phyloP scores from a whole-genome alignment of 768 basidiomycete genomes.

The Strobilomyces echinocephalus region DNA sequence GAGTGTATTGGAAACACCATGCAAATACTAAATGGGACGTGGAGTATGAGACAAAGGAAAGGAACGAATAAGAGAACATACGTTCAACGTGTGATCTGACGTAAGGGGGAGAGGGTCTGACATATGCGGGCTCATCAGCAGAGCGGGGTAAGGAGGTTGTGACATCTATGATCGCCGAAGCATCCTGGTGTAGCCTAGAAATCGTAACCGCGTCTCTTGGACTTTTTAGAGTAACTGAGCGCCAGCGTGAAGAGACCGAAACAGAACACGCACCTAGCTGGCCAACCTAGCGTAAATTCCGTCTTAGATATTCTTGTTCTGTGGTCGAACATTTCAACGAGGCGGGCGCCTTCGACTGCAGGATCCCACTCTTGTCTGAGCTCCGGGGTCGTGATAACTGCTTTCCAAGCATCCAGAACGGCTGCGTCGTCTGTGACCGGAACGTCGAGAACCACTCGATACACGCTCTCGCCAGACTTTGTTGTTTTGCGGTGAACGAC shows the following conservation, averaged over 20 bases:
- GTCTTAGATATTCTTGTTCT: conserved; percentile 84
- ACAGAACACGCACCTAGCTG: conserved; percentile 77
- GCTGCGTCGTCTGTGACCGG: conserved; percentile 50
- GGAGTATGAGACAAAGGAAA: conserved; percentile 2
- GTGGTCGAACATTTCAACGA: conserved; percentile 83
- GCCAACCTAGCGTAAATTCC: conserved; percentile 93
- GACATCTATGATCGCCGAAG: conserved; percentile 81
- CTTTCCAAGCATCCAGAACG: conserved; percentile 74
- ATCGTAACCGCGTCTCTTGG: conserved; percentile 95
- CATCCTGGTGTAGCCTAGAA: conserved; percentile 76
- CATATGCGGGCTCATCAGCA: conserved; percentile 82
- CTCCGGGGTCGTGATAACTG: conserved; percentile 80
- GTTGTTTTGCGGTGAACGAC: conserved; percentile 67
- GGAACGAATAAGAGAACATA: conserved; percentile 33
- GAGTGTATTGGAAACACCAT: conserved; percentile 84
- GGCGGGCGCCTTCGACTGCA: conserved; percentile 77
- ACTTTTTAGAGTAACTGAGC: conserved; percentile 37
- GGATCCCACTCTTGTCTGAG: conserved; percentile 91
- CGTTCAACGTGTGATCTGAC: conserved; percentile 82
- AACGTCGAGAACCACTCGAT: conserved; percentile 78
- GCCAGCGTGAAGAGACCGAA: background rate
- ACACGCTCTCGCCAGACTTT: conserved; percentile 72
- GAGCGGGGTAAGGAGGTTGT: conserved; percentile 93
- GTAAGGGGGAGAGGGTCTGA: conserved; percentile 87
- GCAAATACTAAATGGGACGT: conserved; percentile 60